Evolutionary conservation across 371 early-diverging fungal species (phyloP).

Genomic region (Mucor circinelloides): DNA sequence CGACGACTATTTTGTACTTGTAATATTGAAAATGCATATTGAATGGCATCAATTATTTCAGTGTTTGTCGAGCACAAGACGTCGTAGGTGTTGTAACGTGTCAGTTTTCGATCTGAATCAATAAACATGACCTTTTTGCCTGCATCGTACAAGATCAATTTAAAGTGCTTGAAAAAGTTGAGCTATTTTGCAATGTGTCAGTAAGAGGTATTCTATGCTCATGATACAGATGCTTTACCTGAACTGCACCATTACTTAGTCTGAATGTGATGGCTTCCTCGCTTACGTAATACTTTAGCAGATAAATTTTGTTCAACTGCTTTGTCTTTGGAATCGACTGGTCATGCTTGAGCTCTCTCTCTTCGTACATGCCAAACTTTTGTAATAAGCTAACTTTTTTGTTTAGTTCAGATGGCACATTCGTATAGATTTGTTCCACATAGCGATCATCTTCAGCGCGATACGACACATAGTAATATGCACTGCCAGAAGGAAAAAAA

Average conservation of each 20-base stretch:
- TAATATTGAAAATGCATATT: neutral
- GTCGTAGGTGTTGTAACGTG: slow-evolving; percentile 10
- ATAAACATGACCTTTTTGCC: slow-evolving; percentile 18
- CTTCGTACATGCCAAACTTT: slow-evolving; percentile 3
- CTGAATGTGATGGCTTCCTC: slow-evolving; percentile 76
- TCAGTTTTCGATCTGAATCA: neutral
- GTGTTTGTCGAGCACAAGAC: slow-evolving; percentile 3
- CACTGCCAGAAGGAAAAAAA: neutral
- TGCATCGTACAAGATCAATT: slow-evolving; percentile 61
- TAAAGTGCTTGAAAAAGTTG: slow-evolving; percentile 74
- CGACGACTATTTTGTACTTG: slow-evolving; percentile 9
- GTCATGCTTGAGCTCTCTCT: slow-evolving; percentile 16
- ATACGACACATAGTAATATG: slow-evolving; percentile 11
- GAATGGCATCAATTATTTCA: slow-evolving; percentile 1
- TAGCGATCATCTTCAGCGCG: neutral
- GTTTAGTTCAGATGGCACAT: slow-evolving; percentile 2
- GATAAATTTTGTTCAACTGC: slow-evolving; percentile 36
- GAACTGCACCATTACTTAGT: slow-evolving; percentile 69
- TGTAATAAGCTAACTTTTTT: slow-evolving; percentile 8
- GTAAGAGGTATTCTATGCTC: neutral
- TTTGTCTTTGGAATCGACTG: slow-evolving; percentile 15
- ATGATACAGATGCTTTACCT: slow-evolving; percentile 45
- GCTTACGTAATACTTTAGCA: slow-evolving; percentile 69
- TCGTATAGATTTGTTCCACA: slow-evolving; percentile 28
- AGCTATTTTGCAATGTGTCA: slow-evolving; percentile 41